Conservation (phyloP, 345 rosid genomes). For the Gossypium turneri region DNA sequence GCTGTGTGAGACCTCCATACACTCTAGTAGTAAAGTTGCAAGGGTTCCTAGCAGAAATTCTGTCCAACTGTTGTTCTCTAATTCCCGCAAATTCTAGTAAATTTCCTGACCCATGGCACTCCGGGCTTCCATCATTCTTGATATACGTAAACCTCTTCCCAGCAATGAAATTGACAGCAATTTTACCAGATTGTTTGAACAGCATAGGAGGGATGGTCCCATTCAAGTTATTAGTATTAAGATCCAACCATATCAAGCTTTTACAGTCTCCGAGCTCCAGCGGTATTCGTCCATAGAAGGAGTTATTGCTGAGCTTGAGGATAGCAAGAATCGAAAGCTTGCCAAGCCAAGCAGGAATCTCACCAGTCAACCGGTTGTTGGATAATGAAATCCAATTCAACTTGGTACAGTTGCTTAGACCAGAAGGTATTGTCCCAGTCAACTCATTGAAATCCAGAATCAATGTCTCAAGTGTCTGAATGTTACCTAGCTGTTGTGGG, state of each 20-base stretch:
- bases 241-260: conserved; percentile 94
- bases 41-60: conserved; percentile 69
- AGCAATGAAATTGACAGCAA: conserved; percentile 63
- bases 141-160: conserved; percentile 79
- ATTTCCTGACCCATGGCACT: conserved; percentile 88
- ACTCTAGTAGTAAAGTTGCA: conserved; percentile 71
- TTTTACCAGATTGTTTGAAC: conserved; percentile 84
- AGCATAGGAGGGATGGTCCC: conserved; percentile 75
- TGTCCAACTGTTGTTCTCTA: conserved; percentile 45
- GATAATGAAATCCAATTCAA: conserved; percentile 91
- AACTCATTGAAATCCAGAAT: conserved; percentile 88
- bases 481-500: conserved; percentile 60
- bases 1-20: conserved; percentile 64
- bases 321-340: conserved; percentile 67
- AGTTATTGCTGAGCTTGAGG: conserved; percentile 88
- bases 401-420: conserved; percentile 68
- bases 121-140: conserved; percentile 74
- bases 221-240: conserved; percentile 62
- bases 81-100: conserved; percentile 90
- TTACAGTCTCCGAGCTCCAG: conserved; percentile 82
- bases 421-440: conserved; percentile 65
- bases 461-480: conserved; percentile 57
- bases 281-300: conserved; percentile 74
- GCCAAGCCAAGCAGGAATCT: conserved; percentile 79
- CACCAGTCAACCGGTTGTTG: conserved; percentile 67